These are phyloP conservation scores for Vitis hybrid DNA, from an alignment of 177 flowering plant species.

Conservation along the genomic window DNA sequence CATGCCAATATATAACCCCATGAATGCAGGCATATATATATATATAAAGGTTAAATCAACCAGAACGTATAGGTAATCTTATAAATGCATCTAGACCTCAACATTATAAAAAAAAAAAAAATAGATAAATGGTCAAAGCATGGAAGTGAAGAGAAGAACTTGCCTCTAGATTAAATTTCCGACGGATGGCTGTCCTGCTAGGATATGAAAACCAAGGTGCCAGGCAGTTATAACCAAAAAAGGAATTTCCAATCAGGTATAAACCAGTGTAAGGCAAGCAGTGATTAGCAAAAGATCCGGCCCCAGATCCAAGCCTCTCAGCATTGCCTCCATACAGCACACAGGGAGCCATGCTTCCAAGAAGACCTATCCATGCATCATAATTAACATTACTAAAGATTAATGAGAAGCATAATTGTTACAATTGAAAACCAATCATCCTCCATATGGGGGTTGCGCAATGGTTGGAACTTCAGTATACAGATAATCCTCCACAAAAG, in stretches of 20 bases:
- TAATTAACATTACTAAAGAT: background rate
- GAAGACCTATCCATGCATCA: constrained; percentile 57
- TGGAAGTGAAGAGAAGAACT: constrained; percentile 15
- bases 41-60: background rate
- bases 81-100: background rate
- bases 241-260: constrained; percentile 67
- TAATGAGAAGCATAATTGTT: background rate
- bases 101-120: no score
- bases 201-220: constrained; percentile 83
- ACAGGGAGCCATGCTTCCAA: constrained; percentile 89
- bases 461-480: no score
- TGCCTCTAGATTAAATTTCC: constrained; percentile 85
- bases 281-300: constrained; percentile 71
- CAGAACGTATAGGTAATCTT: background rate
- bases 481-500: no score
- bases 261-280: constrained; percentile 80
- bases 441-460: no score
- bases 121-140: background rate
- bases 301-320: constrained; percentile 76
- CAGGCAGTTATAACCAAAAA: constrained; percentile 70
- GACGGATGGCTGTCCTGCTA: constrained; percentile 74
- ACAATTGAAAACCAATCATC: background rate
- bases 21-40: no score
- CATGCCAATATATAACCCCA: no score
- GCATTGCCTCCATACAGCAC: constrained; percentile 86